Percentiles rank a stretch among this genome's conserved stretches.
phyloP scores from a whole-genome alignment of 2,329 filamentous ascomycete species.

The Nigrograna mackinnonii region DNA sequence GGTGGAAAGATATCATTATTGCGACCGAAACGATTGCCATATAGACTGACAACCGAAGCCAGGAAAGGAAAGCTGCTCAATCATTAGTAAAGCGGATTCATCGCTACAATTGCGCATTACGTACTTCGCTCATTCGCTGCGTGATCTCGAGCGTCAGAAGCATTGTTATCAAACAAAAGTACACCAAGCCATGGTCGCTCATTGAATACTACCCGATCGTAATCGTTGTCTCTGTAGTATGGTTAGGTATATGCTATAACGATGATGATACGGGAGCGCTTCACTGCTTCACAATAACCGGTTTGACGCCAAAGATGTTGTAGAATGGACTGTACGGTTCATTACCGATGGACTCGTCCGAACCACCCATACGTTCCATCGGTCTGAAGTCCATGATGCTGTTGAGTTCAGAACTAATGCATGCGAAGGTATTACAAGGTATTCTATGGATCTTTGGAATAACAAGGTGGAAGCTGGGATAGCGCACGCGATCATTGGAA shows the following conservation, averaged over 20 bases:
- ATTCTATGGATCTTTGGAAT: no score
- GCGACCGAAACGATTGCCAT: slow-evolving; percentile 88
- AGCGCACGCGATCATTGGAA: slow-evolving; percentile 2
- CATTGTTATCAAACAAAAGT: slow-evolving; percentile 73
- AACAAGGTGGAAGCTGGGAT: neutral
- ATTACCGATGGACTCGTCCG: slow-evolving; percentile 32
- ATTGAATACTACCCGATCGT: slow-evolving; percentile 56
- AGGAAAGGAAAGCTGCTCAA: slow-evolving; percentile 73
- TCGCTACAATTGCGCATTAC: slow-evolving; percentile 5
- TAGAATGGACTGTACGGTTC: slow-evolving; percentile 56
- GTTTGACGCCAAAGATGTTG: slow-evolving; percentile 52
- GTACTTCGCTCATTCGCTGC: slow-evolving; percentile 75
- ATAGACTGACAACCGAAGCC: slow-evolving; percentile 85
- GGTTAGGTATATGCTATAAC: slow-evolving; percentile 3
- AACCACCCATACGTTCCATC: slow-evolving; percentile 25
- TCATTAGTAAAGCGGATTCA: slow-evolving; percentile 7
- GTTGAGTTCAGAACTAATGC: no score
- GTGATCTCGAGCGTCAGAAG: slow-evolving; percentile 76
- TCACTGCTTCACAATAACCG: slow-evolving; percentile 51
- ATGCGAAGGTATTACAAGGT: neutral
- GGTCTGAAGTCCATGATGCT: slow-evolving; percentile 38
- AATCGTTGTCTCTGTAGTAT: slow-evolving; percentile 41
- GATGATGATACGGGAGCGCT: slow-evolving; percentile 1
- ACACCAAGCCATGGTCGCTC: slow-evolving; percentile 67
- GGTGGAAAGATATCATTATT: slow-evolving; percentile 90